Evolutionary conservation across 2,329 filamentous ascomycete genomes (phyloP).

Genomic region (Curvularia sp.): DNA sequence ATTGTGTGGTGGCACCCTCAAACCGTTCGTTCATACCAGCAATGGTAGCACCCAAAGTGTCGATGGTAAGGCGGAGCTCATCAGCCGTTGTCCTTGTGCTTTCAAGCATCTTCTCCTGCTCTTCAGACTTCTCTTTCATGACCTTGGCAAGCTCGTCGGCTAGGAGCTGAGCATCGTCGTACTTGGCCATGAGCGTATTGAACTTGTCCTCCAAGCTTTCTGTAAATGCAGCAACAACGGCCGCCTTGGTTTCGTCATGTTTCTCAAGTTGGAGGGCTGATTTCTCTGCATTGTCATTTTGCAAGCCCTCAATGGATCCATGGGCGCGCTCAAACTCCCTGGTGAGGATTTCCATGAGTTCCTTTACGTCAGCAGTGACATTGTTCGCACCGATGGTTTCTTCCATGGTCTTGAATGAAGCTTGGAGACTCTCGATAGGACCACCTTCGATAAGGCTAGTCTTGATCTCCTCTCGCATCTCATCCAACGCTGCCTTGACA

Average conservation of each 20-base stretch:
- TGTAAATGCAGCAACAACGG: slow-evolving; percentile 62
- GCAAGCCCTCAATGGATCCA: slow-evolving; percentile 77
- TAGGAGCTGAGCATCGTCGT: slow-evolving; percentile 80
- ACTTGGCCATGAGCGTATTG: slow-evolving; percentile 80
- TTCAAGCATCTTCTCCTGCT: slow-evolving; percentile 75
- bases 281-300: slow-evolving; percentile 75
- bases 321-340: slow-evolving; percentile 87
- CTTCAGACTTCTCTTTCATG: slow-evolving; percentile 74
- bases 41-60: slow-evolving; percentile 75
- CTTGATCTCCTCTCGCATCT: slow-evolving; percentile 78
- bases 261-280: slow-evolving; percentile 64
- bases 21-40: slow-evolving; percentile 65
- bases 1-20: slow-evolving; percentile 83
- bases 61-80: slow-evolving; percentile 84
- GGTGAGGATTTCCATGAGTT: slow-evolving; percentile 76
- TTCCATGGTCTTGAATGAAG: slow-evolving; percentile 72
- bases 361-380: slow-evolving; percentile 60
- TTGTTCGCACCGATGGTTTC: slow-evolving; percentile 66
- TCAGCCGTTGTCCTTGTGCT: slow-evolving; percentile 82
- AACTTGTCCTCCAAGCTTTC: slow-evolving; percentile 78
- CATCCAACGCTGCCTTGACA: slow-evolving; percentile 77
- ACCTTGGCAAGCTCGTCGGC: slow-evolving; percentile 77
- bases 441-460: slow-evolving; percentile 78
- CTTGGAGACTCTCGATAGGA: slow-evolving; percentile 65
- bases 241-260: slow-evolving; percentile 65